These are phyloP conservation scores for Eugenia klotzschiana DNA, from an alignment of 441 rosid genomes.

Conservation along the genomic window DNA sequence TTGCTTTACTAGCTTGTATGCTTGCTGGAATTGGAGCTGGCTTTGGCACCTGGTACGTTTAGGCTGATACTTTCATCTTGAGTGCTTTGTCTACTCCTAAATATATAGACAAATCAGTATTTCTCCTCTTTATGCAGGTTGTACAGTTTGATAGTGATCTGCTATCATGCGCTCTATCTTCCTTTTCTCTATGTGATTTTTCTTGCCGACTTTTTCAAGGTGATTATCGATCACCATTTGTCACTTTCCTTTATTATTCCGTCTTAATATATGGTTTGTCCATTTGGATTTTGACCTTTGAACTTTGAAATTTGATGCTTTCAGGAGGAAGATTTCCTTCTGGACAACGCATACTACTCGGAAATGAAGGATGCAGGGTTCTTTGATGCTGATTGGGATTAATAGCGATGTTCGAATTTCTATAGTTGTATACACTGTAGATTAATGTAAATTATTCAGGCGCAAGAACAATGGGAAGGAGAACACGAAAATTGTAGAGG, in stretches of 20 bases:
- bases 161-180: conserved; percentile 38
- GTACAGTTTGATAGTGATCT: conserved; percentile 21
- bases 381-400: conserved; percentile 50
- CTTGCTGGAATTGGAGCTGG: conserved; percentile 30
- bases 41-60: conserved; percentile 28
- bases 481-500: background rate
- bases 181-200: conserved; percentile 31
- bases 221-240: background rate
- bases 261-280: background rate
- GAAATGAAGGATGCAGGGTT: conserved; percentile 57
- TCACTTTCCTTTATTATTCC: background rate
- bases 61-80: background rate
- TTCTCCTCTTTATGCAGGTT: conserved; percentile 20
- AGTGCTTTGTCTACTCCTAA: background rate
- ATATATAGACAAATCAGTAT: background rate
- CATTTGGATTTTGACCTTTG: background rate
- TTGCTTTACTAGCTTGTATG: conserved; percentile 20
- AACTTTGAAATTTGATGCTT: background rate
- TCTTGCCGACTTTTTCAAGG: conserved; percentile 48
- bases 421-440: background rate
- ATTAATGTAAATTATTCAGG: background rate
- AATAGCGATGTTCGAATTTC: background rate
- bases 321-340: conserved; percentile 39
- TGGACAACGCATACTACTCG: conserved; percentile 44
- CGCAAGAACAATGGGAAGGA: background rate